Evolutionary conservation across 1,284 basidiomycete species (phyloP).

Genomic region (Sporisorium reilianum): DNA sequence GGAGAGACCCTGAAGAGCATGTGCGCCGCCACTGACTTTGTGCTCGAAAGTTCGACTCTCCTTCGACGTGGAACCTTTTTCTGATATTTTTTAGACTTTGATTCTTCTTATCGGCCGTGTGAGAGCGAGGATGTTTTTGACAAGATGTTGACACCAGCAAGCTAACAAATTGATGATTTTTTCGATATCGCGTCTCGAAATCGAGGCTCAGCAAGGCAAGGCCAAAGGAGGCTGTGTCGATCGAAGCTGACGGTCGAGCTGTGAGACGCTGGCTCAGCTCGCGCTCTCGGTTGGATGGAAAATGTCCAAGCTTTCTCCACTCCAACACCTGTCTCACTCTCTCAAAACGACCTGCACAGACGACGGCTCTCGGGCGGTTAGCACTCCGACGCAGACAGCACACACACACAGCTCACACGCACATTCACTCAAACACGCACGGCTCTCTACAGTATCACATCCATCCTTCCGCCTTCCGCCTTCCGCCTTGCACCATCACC

Average conservation of each 20-base stretch:
- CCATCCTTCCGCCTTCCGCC: not conserved
- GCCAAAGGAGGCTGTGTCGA: conserved; percentile 37
- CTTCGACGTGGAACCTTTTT: conserved; percentile 34
- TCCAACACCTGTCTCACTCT: no score
- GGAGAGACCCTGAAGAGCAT: conserved; percentile 14
- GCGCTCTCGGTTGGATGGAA: conserved; percentile 12
- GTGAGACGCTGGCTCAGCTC: conserved; percentile 2
- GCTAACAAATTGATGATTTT: not conserved
- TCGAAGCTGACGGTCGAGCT: conserved; percentile 14
- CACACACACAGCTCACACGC: conserved; percentile 3
- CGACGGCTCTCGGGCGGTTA: conserved; percentile 12
- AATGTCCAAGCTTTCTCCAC: conserved; percentile 35
- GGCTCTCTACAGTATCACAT: not conserved
- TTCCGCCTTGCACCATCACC: not conserved
- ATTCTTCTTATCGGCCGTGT: conserved; percentile 41
- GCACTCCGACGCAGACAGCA: conserved; percentile 5
- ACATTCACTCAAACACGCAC: not conserved
- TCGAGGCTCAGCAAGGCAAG: not conserved
- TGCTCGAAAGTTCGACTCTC: conserved; percentile 30
- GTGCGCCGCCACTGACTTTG: not conserved
- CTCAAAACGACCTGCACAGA: not conserved
- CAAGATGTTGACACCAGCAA: not conserved
- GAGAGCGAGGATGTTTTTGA: not conserved
- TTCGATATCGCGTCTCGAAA: not conserved
- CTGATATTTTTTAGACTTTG: conserved; percentile 7